phyloP scores from a whole-genome alignment of 2,329 filamentous ascomycete genomes.

The Curvularia sp. region DNA sequence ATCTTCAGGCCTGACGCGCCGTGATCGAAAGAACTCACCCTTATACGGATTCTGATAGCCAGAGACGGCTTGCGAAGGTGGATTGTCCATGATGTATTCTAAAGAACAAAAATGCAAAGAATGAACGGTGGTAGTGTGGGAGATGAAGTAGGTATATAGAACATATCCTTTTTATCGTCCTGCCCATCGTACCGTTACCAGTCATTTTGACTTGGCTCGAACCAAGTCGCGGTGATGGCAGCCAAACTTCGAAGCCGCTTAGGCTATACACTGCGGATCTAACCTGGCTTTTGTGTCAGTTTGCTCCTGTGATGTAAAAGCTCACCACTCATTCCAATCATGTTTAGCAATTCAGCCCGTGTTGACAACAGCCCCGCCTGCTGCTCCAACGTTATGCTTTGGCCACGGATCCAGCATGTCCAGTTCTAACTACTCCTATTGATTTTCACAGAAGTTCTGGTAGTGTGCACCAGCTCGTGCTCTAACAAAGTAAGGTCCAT shows the following conservation, averaged over 20 bases:
- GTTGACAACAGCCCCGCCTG: not conserved
- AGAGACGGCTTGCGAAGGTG: not conserved
- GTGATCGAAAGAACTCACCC: conserved; percentile 70
- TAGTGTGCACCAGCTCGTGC: not conserved
- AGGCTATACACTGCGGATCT: no score
- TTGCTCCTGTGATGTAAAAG: not conserved
- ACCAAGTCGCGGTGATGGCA: not conserved
- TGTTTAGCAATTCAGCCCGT: not conserved
- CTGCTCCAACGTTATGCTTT: not conserved
- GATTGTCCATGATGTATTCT: not conserved
- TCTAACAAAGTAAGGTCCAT: not conserved
- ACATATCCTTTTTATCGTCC: not conserved
- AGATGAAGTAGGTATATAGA: not conserved
- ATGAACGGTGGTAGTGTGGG: not conserved
- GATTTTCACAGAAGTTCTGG: not conserved
- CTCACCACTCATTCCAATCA: not conserved
- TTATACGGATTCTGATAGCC: not conserved
- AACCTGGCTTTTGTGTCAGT: not conserved
- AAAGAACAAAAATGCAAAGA: not conserved
- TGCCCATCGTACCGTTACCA: not conserved
- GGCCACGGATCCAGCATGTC: not conserved
- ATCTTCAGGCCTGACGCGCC: conserved; percentile 74
- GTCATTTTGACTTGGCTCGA: not conserved
- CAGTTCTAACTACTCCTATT: not conserved
- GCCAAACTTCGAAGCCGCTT: not conserved